phyloP scores from a whole-genome alignment of 768 basidiomycete genomes.

The Tubosaeta sp. region DNA sequence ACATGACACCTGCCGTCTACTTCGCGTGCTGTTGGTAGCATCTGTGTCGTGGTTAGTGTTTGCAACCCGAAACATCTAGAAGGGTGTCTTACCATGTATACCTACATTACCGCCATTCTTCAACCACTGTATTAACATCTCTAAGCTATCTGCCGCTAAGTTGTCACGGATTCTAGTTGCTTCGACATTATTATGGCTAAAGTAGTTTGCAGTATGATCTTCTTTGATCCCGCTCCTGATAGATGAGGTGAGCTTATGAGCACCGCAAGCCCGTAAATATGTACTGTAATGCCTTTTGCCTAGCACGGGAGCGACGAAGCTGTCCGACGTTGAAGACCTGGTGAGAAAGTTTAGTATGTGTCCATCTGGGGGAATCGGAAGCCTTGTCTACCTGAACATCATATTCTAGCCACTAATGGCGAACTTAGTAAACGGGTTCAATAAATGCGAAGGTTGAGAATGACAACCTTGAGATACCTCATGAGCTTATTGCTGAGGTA shows the following conservation, averaged over 20 bases:
- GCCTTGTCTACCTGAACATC: slow-evolving; percentile 70
- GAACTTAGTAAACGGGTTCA: slow-evolving; percentile 8
- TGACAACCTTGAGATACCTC: slow-evolving; percentile 84
- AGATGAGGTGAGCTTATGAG: slow-evolving; percentile 4
- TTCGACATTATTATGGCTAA: slow-evolving; percentile 79
- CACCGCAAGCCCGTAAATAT: slow-evolving; percentile 8
- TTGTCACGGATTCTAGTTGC: slow-evolving; percentile 75
- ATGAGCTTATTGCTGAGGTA: slow-evolving; percentile 97
- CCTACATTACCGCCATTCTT: slow-evolving; percentile 95
- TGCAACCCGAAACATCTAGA: background rate
- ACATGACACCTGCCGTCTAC: slow-evolving; percentile 53
- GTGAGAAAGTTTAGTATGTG: slow-evolving; percentile 1
- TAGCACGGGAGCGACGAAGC: slow-evolving; percentile 81
- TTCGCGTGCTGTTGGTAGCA: slow-evolving; percentile 89
- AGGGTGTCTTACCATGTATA: slow-evolving; percentile 72
- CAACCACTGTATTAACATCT: slow-evolving; percentile 93
- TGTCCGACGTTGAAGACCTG: slow-evolving; percentile 99
- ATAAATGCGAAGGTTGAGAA: slow-evolving; percentile 2
- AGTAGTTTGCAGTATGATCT: slow-evolving; percentile 88
- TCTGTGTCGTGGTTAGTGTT: slow-evolving; percentile 45
- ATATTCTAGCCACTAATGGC: slow-evolving; percentile 93
- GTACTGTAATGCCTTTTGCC: slow-evolving; percentile 71
- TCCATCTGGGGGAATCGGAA: background rate
- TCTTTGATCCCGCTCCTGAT: slow-evolving; percentile 76
- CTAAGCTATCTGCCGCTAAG: slow-evolving; percentile 87